Percentiles rank a stretch among this genome's conserved stretches.
Evolutionary conservation across 2,329 filamentous ascomycete genomes (phyloP).

Genomic region (Ascochyta clinopodiicola): DNA sequence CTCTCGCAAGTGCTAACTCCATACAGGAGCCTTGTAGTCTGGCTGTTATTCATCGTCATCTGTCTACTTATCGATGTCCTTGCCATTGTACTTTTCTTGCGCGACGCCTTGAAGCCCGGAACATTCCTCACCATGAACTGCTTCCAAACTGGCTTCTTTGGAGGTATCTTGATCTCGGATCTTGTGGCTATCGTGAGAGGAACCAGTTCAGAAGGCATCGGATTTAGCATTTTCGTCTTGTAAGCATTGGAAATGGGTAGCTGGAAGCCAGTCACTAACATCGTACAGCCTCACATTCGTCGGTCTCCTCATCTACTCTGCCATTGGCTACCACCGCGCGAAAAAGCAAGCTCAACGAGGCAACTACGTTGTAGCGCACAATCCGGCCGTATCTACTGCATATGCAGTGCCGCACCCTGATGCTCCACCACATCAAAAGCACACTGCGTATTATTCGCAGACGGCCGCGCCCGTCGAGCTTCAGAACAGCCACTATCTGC

Average conservation of each 20-base stretch:
- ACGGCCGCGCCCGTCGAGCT: conserved; percentile 21
- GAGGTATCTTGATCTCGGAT: conserved; percentile 40
- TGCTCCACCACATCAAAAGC: conserved; percentile 29
- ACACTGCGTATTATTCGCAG: conserved; percentile 34
- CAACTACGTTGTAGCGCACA: conserved; percentile 42
- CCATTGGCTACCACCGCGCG: conserved; percentile 43
- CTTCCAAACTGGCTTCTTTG: conserved; percentile 47
- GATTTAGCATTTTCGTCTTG: conserved; percentile 46
- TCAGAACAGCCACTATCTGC: conserved; percentile 25
- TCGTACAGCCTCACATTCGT: conserved; percentile 43
- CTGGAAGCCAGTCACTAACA: conserved; percentile 7
- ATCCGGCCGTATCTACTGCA: conserved; percentile 31
- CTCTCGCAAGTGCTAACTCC: conserved; percentile 23
- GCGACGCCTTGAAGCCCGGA: conserved; percentile 39
- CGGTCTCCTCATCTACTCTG: conserved; percentile 50
- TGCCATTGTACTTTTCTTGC: conserved; percentile 44
- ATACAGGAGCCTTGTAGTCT: conserved; percentile 38
- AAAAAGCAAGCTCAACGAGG: conserved; percentile 45
- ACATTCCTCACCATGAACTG: conserved; percentile 47
- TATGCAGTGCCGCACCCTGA: conserved; percentile 26
- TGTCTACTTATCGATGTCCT: conserved; percentile 46
- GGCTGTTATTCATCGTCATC: conserved; percentile 41
- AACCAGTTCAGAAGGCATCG: conserved; percentile 31
- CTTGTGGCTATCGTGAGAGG: conserved; percentile 34
- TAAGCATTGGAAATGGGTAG: conserved; percentile 27